These are phyloP conservation scores for Hypomontagnella monticulosa DNA, from an alignment of 495 filamentous ascomycete species.

Conservation along the genomic window DNA sequence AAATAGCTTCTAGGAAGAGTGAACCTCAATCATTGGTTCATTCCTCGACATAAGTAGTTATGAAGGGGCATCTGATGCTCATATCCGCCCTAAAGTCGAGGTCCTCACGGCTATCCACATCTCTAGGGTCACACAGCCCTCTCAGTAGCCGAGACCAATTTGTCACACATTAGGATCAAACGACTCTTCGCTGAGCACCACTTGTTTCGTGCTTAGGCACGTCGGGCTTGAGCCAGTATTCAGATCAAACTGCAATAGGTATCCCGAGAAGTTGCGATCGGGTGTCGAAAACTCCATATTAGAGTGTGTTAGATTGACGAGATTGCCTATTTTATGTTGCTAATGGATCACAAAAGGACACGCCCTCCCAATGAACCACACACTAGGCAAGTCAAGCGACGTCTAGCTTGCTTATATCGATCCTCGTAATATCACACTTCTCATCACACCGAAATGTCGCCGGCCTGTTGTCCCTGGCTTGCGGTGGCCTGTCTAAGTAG, in stretches of 20 bases:
- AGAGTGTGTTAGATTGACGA: not conserved
- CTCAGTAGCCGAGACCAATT: slow-evolving; percentile 39
- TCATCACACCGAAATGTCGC: too few relatives aligned
- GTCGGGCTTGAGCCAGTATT: slow-evolving; percentile 2
- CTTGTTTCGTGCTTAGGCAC: slow-evolving; percentile 15
- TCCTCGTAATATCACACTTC: too few relatives aligned
- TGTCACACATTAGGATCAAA: slow-evolving; percentile 33
- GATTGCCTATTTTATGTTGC: not conserved
- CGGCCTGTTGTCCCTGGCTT: too few relatives aligned
- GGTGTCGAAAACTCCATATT: not conserved
- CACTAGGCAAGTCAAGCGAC: too few relatives aligned
- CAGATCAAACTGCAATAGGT: not conserved
- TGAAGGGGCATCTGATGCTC: slow-evolving; percentile 3
- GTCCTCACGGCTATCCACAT: slow-evolving; percentile 28
- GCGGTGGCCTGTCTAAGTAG: too few relatives aligned
- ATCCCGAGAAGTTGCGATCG: not conserved
- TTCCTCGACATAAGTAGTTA: not conserved
- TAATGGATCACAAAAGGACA: too few relatives aligned
- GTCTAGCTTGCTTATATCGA: too few relatives aligned
- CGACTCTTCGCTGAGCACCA: slow-evolving; percentile 5
- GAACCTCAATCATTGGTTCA: not conserved
- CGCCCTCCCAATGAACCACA: too few relatives aligned
- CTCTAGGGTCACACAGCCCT: slow-evolving; percentile 19
- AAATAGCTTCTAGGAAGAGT: not conserved
- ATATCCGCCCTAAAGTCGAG: slow-evolving; percentile 8